A percentile compares a stretch with the other conserved stretches of the same genome.
These are phyloP conservation scores for Clarireedia homoeocarpa DNA, from an alignment of 2,329 filamentous ascomycete genomes.

Conservation along the genomic window DNA sequence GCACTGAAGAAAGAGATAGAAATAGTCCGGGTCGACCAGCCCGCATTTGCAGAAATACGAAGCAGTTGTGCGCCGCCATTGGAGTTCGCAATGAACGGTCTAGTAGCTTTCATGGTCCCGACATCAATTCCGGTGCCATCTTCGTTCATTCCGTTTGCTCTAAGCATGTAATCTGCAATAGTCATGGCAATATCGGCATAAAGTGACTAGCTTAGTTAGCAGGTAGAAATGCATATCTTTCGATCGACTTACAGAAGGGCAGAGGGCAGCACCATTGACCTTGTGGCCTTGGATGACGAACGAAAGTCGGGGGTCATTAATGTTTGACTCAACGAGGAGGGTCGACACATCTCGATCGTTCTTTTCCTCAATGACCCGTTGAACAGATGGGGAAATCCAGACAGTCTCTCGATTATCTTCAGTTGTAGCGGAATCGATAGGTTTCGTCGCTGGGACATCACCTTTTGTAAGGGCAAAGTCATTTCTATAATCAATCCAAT, in stretches of 20 bases:
- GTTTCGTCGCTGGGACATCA: conserved; percentile 28
- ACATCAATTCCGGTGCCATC: conserved; percentile 47
- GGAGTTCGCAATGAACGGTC: neutral
- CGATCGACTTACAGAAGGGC: neutral
- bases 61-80: neutral
- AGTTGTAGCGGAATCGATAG: neutral
- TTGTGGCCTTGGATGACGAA: neutral
- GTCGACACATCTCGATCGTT: neutral
- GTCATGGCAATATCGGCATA: neutral
- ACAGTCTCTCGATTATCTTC: neutral
- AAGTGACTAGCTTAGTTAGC: neutral
- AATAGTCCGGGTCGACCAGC: neutral
- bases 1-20: neutral
- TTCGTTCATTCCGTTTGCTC: conserved; percentile 24
- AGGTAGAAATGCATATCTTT: no score
- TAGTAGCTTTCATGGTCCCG: conserved; percentile 51
- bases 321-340: neutral
- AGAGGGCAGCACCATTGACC: neutral
- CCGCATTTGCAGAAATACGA: neutral
- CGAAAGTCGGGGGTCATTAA: neutral
- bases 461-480: conserved; percentile 41
- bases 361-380: neutral
- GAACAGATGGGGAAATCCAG: neutral
- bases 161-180: conserved; percentile 45
- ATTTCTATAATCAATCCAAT: conserved; percentile 54